Conservation (phyloP, 1,139 yeast species). For the Meyerozyma carpophila region DNA sequence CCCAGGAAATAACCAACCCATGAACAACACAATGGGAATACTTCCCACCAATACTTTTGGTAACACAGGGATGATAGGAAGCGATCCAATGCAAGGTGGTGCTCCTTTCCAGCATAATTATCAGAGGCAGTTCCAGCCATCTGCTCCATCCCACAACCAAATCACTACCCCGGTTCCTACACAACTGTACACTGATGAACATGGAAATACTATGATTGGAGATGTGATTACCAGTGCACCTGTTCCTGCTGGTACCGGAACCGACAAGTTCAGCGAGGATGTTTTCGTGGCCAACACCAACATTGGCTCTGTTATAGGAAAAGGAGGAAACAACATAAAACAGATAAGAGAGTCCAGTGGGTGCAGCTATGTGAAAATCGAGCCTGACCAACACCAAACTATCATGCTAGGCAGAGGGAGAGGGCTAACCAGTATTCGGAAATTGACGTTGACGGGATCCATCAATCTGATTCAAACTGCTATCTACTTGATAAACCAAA, state of each 20-base stretch:
- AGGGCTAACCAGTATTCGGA: slow-evolving; percentile 53
- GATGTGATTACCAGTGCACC: slow-evolving; percentile 41
- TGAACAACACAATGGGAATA: slow-evolving; percentile 11
- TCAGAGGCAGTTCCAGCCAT: too few species aligned
- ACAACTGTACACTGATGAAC: slow-evolving; percentile 41
- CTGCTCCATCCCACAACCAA: neutral
- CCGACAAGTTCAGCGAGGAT: slow-evolving; percentile 59
- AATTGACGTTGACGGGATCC: slow-evolving; percentile 66
- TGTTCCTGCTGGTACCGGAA: slow-evolving; percentile 26
- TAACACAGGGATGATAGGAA: neutral
- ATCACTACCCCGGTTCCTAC: slow-evolving; percentile 16
- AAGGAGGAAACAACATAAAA: slow-evolving; percentile 78
- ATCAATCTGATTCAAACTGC: slow-evolving; percentile 72
- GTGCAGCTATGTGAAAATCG: slow-evolving; percentile 65
- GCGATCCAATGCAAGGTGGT: neutral
- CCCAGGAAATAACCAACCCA: slow-evolving; percentile 47
- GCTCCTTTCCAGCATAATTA: neutral
- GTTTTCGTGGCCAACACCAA: slow-evolving; percentile 69
- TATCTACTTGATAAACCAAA: slow-evolving; percentile 68
- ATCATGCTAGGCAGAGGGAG: slow-evolving; percentile 53
- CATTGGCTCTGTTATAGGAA: slow-evolving; percentile 85
- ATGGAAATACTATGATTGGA: slow-evolving; percentile 41
- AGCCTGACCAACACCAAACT: slow-evolving; percentile 44
- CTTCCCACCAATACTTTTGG: neutral
- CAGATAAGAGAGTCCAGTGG: slow-evolving; percentile 76